phyloP scores from a whole-genome alignment of 2,329 filamentous ascomycete species.

The Phialemoniopsis sp. region DNA sequence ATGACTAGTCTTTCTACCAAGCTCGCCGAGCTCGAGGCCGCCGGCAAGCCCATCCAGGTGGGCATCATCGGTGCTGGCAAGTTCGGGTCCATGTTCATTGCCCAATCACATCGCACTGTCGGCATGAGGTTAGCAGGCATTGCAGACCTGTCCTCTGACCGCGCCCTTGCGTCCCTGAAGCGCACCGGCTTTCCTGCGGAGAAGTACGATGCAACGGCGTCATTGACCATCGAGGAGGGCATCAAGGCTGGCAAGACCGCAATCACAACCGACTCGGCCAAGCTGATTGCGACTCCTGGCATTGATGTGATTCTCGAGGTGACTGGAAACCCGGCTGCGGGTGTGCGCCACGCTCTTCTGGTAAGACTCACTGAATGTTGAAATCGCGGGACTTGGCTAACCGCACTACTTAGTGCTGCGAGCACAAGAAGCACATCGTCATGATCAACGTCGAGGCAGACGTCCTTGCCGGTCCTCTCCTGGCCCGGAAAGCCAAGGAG shows the following conservation, averaged over 20 bases:
- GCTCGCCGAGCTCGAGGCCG: constrained; percentile 30
- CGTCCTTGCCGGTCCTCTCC: constrained; percentile 33
- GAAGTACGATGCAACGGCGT: constrained; percentile 27
- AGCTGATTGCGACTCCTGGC: constrained; percentile 33
- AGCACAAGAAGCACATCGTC: constrained; percentile 43
- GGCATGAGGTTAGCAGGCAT: constrained; percentile 37
- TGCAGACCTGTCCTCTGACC: constrained; percentile 34
- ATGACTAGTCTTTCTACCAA: constrained; percentile 36
- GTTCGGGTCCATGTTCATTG: constrained; percentile 42
- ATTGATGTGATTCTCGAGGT: constrained; percentile 40
- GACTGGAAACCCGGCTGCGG: constrained; percentile 35
- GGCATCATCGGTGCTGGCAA: constrained; percentile 41
- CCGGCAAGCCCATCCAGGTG: constrained; percentile 32
- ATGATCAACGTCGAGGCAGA: constrained; percentile 43
- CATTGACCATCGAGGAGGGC: constrained; percentile 28
- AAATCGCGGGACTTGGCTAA: background rate
- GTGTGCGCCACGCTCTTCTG: constrained; percentile 34
- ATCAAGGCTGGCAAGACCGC: constrained; percentile 32
- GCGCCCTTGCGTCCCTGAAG: constrained; percentile 32
- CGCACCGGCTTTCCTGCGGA: constrained; percentile 32
- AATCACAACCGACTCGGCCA: constrained; percentile 35
- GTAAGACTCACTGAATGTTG: too few relatives aligned
- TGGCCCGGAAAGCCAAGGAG: constrained; percentile 34
- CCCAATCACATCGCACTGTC: constrained; percentile 34
- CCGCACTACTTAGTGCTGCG: constrained; percentile 23